A percentile compares a stretch with the other conserved stretches of the same genome.
Conservation (phyloP, 345 rosid genomes). For the Eucalyptus brandiana region DNA sequence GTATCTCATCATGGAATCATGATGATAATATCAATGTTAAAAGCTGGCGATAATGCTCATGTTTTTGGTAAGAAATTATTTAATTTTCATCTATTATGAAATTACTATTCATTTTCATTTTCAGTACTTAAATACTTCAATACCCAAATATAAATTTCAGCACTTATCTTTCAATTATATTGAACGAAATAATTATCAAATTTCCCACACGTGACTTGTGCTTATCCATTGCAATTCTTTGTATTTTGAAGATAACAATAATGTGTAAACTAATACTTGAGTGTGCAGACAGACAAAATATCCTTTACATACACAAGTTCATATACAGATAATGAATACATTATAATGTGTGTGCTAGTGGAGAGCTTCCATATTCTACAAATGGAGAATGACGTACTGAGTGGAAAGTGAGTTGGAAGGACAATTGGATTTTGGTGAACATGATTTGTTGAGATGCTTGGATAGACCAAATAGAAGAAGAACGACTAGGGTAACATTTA, state of each 20-base stretch:
- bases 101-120: not conserved
- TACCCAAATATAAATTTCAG: not conserved
- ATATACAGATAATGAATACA: not conserved
- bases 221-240: not conserved
- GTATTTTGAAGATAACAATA: not conserved
- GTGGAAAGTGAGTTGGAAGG: not conserved
- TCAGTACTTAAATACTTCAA: not conserved
- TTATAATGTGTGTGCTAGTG: not conserved
- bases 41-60: not conserved
- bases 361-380: not conserved
- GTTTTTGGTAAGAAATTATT: not conserved
- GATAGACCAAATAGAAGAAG: not conserved
- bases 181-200: not conserved
- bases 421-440: not conserved
- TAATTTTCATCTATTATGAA: not conserved
- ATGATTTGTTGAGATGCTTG: not conserved
- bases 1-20: not conserved
- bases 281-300: not conserved
- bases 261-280: not conserved
- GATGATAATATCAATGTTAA: not conserved
- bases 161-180: not conserved
- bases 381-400: not conserved
- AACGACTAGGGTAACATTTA: not conserved
- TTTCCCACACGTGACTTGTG: not conserved
- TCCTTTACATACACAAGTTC: not conserved